Evolutionary conservation across 2,329 filamentous ascomycete species (phyloP).

Genomic region (Polychaeton citri): DNA sequence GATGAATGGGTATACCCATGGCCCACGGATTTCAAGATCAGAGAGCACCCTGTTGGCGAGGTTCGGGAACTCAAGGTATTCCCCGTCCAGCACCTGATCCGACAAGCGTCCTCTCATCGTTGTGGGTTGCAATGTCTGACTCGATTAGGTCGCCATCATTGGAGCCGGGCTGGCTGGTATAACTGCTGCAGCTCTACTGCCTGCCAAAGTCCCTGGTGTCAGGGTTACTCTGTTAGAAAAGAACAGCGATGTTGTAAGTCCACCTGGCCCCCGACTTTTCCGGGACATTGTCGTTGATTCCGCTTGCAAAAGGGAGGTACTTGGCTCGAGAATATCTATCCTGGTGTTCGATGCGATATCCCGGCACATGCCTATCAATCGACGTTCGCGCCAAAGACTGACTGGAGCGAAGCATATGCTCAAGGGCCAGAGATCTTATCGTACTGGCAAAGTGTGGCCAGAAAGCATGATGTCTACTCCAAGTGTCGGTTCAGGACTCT

Average conservation of each 20-base stretch:
- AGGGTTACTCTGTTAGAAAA: constrained; percentile 56
- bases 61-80: constrained; percentile 12
- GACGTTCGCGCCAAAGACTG: constrained; percentile 52
- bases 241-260: constrained; percentile 50
- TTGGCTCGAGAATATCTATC: constrained; percentile 41
- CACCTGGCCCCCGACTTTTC: neutral
- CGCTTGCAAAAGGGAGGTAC: constrained; percentile 38
- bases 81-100: constrained; percentile 1
- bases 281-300: constrained; percentile 31
- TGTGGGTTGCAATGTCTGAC: constrained; percentile 1
- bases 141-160: constrained; percentile 42
- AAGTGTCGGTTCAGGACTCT: constrained; percentile 41
- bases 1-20: constrained; percentile 14
- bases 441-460: constrained; percentile 51
- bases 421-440: constrained; percentile 52
- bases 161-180: constrained; percentile 53
- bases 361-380: constrained; percentile 58
- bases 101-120: constrained; percentile 46
- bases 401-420: constrained; percentile 58
- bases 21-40: constrained; percentile 16
- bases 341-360: constrained; percentile 55
- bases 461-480: constrained; percentile 51
- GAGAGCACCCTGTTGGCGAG: constrained; percentile 17
- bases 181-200: constrained; percentile 51
- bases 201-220: constrained; percentile 54